Evolutionary conservation across 257 asterid species (phyloP).

Genomic region (Solanum sparsipilum): DNA sequence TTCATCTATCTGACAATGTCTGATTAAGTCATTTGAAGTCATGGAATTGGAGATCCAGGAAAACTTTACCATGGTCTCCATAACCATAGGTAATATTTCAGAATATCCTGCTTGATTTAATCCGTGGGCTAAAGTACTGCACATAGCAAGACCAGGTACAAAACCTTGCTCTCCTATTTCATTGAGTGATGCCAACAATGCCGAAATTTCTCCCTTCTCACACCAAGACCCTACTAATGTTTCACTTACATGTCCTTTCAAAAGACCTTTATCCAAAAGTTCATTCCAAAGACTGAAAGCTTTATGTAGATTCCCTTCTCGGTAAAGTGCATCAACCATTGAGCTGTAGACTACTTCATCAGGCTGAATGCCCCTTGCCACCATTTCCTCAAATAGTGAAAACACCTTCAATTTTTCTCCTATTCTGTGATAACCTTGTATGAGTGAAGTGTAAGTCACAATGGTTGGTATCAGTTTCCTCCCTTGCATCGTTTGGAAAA

Average conservation of each 20-base stretch:
- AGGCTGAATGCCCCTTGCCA: slow-evolving; percentile 59
- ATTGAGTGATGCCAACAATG: slow-evolving; percentile 34
- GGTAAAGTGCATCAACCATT: slow-evolving; percentile 46
- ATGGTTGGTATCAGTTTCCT: slow-evolving; percentile 52
- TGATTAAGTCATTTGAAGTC: slow-evolving; percentile 35
- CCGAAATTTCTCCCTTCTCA: slow-evolving; percentile 36
- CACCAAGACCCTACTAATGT: slow-evolving; percentile 38
- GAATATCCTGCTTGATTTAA: slow-evolving; percentile 49
- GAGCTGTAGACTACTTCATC: slow-evolving; percentile 48
- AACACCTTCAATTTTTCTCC: slow-evolving; percentile 59
- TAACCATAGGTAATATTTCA: slow-evolving; percentile 31
- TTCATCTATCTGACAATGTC: slow-evolving; percentile 15
- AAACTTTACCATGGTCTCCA: slow-evolving; percentile 42
- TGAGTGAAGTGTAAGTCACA: slow-evolving; percentile 61
- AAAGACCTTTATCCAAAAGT: slow-evolving; percentile 45
- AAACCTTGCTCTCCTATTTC: slow-evolving; percentile 53
- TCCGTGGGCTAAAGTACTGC: slow-evolving; percentile 48
- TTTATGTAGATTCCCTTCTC: slow-evolving; percentile 44
- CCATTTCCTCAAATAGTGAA: slow-evolving; percentile 44
- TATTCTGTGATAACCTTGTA: slow-evolving; percentile 58
- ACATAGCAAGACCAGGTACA: slow-evolving; percentile 44
- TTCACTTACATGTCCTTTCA: slow-evolving; percentile 45
- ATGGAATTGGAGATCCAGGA: slow-evolving; percentile 53
- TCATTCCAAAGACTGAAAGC: slow-evolving; percentile 53
- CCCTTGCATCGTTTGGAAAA: slow-evolving; percentile 49